Percentiles rank a stretch among this genome's conserved stretches.
phyloP scores from a whole-genome alignment of 2,329 filamentous ascomycete genomes.

The Capronia americana region DNA sequence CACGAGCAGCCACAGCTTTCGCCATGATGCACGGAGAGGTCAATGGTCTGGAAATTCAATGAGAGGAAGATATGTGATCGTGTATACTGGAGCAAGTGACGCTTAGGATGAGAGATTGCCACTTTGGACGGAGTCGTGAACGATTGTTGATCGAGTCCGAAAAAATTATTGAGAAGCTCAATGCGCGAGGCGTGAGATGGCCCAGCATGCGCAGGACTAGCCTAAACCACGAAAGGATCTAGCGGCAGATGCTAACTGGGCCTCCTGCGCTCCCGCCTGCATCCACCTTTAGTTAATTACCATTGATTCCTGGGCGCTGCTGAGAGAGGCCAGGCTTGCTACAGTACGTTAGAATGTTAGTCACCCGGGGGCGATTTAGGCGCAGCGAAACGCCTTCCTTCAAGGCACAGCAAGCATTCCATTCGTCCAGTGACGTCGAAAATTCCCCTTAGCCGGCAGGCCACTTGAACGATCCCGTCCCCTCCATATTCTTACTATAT shows the following conservation, averaged over 20 bases:
- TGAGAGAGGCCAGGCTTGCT: background rate
- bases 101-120: background rate
- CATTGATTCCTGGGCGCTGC: background rate
- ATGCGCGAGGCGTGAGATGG: conserved; percentile 10
- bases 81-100: background rate
- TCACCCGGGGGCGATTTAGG: conserved; percentile 6
- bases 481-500: conserved; percentile 20
- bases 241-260: conserved; percentile 12
- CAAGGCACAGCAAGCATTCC: conserved; percentile 21
- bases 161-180: conserved; percentile 20
- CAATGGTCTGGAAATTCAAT: background rate
- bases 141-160: conserved; percentile 1
- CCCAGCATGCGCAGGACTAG: conserved; percentile 9
- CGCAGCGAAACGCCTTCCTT: conserved; percentile 2
- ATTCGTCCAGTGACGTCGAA: conserved; percentile 30
- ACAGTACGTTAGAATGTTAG: conserved; percentile 10
- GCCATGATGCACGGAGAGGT: conserved; percentile 52
- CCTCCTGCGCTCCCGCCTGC: conserved; percentile 10
- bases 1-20: conserved; percentile 57
- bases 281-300: background rate
- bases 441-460: conserved; percentile 14
- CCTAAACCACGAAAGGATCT: conserved; percentile 15
- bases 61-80: background rate
- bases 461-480: background rate
- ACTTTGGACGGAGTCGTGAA: background rate